Evolutionary conservation across 495 filamentous ascomycete species (phyloP).

Genomic region (Penicillium riverlandense): DNA sequence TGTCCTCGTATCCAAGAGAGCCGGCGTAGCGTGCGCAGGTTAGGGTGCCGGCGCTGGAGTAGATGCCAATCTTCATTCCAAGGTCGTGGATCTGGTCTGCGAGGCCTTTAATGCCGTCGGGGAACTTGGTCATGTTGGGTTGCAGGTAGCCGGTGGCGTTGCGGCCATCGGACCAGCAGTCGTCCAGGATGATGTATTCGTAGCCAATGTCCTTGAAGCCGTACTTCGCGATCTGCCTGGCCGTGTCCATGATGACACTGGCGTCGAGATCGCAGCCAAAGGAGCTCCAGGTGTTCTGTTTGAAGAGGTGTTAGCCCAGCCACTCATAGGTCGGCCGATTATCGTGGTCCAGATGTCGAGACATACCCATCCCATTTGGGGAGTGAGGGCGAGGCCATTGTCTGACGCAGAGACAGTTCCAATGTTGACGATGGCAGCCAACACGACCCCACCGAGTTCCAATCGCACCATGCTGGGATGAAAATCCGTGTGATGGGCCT

Average conservation of each 20-base stretch:
- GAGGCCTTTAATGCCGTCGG: constrained; percentile 39
- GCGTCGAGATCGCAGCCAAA: constrained; percentile 46
- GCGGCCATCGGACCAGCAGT: constrained; percentile 40
- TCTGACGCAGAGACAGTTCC: constrained; percentile 1
- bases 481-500: too few relatives aligned
- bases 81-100: constrained; percentile 35
- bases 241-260: constrained; percentile 38
- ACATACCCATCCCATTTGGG: constrained; percentile 36
- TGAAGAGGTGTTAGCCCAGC: too few relatives aligned
- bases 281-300: constrained; percentile 46
- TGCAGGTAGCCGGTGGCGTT: constrained; percentile 28
- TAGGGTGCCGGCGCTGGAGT: constrained; percentile 39
- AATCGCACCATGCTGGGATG: too few relatives aligned
- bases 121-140: constrained; percentile 32
- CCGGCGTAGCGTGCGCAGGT: constrained; percentile 45
- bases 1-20: constrained; percentile 49
- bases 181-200: constrained; percentile 49
- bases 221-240: constrained; percentile 38
- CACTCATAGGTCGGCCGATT: background rate
- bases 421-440: too few relatives aligned
- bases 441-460: too few relatives aligned
- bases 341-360: background rate
- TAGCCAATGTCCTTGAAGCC: constrained; percentile 49
- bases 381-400: constrained; percentile 37
- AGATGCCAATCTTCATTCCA: constrained; percentile 45